Base-by-base conservation (phyloP, 2,329 filamentous ascomycete species). In the Sporothrix dimorphospora region DNA sequence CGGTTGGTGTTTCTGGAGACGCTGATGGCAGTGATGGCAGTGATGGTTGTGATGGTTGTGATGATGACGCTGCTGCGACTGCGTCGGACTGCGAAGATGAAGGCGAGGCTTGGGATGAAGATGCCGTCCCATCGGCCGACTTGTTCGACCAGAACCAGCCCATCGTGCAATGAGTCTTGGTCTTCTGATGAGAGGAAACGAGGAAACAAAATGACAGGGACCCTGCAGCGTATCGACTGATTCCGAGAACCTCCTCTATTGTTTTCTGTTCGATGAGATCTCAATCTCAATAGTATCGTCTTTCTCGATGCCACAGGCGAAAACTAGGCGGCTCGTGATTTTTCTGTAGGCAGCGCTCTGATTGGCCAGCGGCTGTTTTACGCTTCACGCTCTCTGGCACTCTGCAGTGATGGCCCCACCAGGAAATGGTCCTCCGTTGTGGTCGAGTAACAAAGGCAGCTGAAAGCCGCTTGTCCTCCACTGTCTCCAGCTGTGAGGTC, bases 111-210 rank as follows among this genome's bases (percentile, higher is more conserved):
- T 72, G 78, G 68, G 70, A 59, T 63, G 53, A 73, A 5, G 69
- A 12, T 57, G 70, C 12, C 47, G 49, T n/a, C 2, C 53, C 51
- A 73, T 59, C 61, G 76, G 81, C 74, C 19, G 81, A 77, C n/a
- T 80, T 75, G 6, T 81, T 82, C 73, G 85, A 82, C 87, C 88
- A 90, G 74, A 89, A 82, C 89, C 89, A 91, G 75, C 88, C 88
- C 89, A 91, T 91, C 74, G 71, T 81, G 63, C 9, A 12, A 2
- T 14, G 4, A 3, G 16, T n/a, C 14, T 24, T 27, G 47, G 12
- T 9, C 12, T 24, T 6, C 9, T 11, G n/a, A 24, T 21, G 47
- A 69, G 34, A 55, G 19, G 14, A 9, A 1, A 14, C 16, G 6
- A 24, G 30, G 24, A 8, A 12, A 19, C 7, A 21, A 21, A 34